Conservation (phyloP, 2,329 filamentous ascomycete species). For the Colletotrichum theobromicola region DNA sequence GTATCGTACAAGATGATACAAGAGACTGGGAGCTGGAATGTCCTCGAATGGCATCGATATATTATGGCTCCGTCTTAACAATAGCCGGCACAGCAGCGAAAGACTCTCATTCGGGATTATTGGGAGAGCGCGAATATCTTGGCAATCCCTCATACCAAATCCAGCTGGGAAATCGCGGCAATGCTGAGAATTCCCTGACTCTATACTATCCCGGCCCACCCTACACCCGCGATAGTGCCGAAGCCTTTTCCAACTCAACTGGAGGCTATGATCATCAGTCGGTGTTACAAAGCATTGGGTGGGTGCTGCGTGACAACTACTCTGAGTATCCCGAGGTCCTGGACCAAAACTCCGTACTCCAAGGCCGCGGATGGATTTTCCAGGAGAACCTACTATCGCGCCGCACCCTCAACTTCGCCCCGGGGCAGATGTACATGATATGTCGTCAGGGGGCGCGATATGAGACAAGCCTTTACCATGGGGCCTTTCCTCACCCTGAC, state of each 20-base stretch:
- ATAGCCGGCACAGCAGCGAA: not conserved
- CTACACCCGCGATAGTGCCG: not conserved
- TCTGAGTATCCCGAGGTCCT: not conserved
- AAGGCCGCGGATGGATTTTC: not conserved
- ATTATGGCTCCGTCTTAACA: not conserved
- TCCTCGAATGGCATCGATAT: not conserved
- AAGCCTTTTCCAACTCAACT: not conserved
- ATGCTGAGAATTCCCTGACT: not conserved
- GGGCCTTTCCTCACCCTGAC: not conserved
- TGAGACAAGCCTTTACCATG: not conserved
- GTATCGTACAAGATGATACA: not conserved
- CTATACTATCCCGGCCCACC: not conserved
- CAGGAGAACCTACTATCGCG: not conserved
- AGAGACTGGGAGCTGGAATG: not conserved
- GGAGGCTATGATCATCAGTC: not conserved
- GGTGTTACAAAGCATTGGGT: not conserved
- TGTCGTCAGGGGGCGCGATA: not conserved
- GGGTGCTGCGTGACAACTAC: not conserved
- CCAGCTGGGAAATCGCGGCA: not conserved
- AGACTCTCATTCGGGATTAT: not conserved
- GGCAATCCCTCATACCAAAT: not conserved
- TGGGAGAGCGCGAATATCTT: not conserved
- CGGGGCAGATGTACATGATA: not conserved
- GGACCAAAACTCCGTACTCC: not conserved
- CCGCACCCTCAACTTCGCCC: not conserved